A percentile compares a stretch with the other conserved stretches of the same genome.
These are phyloP conservation scores for Leptomonas seymouri DNA, from an alignment of 208 protist genomes.

Conservation along the genomic window DNA sequence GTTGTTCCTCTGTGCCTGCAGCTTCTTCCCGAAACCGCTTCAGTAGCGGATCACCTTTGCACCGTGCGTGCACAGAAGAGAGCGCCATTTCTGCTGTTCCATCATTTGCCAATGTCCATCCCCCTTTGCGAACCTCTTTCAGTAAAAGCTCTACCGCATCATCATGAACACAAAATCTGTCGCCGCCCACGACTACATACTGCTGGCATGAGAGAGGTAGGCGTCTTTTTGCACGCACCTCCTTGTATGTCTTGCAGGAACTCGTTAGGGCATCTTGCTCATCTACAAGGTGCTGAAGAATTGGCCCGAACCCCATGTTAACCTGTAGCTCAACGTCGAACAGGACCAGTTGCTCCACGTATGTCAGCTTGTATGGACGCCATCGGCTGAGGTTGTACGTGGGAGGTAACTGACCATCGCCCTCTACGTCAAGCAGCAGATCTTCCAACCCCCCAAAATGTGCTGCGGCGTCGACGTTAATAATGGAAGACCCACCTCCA, in stretches of 20 bases:
- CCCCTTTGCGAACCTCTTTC: background rate
- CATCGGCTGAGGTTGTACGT: constrained; percentile 57
- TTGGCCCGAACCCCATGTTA: constrained; percentile 44
- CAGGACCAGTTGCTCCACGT: constrained; percentile 61
- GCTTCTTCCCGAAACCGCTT: constrained; percentile 14
- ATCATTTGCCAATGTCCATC: constrained; percentile 5
- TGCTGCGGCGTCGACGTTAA: constrained; percentile 1
- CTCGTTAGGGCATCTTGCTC: background rate
- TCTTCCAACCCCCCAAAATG: constrained; percentile 54
- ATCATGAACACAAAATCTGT: constrained; percentile 14
- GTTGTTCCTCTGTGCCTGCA: background rate
- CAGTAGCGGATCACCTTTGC: background rate
- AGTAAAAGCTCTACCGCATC: constrained; percentile 9
- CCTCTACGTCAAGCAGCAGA: constrained; percentile 43
- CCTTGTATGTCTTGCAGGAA: too few species aligned
- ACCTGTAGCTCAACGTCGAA: constrained; percentile 70
- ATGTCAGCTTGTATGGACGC: constrained; percentile 60
- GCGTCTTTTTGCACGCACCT: background rate
- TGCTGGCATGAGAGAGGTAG: constrained; percentile 30
- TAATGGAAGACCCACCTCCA: background rate
- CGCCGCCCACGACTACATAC: constrained; percentile 37
- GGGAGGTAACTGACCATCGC: constrained; percentile 33
- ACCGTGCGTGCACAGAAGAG: background rate
- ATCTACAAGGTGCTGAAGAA: constrained; percentile 27
- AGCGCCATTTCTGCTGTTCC: constrained; percentile 29